Conservation (phyloP, 1,284 basidiomycete species). For the Apiotrichum akiyoshidainum region DNA sequence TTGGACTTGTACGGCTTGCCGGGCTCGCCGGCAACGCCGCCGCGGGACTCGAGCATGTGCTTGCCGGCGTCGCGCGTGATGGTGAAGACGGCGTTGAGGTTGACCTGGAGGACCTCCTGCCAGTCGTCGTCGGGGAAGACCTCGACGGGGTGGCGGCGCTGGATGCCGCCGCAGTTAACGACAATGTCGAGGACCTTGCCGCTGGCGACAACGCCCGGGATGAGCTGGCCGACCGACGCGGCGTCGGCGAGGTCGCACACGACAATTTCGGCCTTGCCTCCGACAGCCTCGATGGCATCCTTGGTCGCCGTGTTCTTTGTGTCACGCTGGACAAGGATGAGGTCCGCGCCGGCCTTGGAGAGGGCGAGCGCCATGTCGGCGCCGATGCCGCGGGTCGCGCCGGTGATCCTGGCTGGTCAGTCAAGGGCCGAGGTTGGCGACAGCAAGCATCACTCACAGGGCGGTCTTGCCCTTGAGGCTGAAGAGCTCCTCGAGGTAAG, state of each 20-base stretch:
- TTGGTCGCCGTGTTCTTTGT: slow-evolving; percentile 59
- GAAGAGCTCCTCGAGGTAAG: slow-evolving; percentile 51
- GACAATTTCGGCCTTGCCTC: slow-evolving; percentile 56
- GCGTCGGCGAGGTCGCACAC: slow-evolving; percentile 73
- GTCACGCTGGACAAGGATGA: slow-evolving; percentile 72
- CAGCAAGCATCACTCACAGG: slow-evolving; percentile 42
- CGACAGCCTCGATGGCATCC: slow-evolving; percentile 56
- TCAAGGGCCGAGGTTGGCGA: background rate
- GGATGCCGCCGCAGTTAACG: slow-evolving; percentile 93
- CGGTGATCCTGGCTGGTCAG: slow-evolving; percentile 39
- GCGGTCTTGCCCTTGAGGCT: slow-evolving; percentile 53
- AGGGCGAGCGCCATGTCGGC: slow-evolving; percentile 52
- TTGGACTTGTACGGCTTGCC: slow-evolving; percentile 23
- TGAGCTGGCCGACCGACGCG: slow-evolving; percentile 63
- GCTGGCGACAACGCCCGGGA: slow-evolving; percentile 58
- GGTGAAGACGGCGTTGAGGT: slow-evolving; percentile 52
- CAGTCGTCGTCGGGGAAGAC: slow-evolving; percentile 81
- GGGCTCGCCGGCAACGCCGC: slow-evolving; percentile 41
- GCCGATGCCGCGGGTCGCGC: slow-evolving; percentile 51
- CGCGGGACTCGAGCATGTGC: slow-evolving; percentile 52
- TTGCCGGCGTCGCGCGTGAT: slow-evolving; percentile 51
- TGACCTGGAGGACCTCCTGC: slow-evolving; percentile 69
- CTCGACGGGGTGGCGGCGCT: slow-evolving; percentile 75
- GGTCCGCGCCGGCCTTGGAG: slow-evolving; percentile 64
- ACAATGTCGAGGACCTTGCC: slow-evolving; percentile 70